Evolutionary conservation across 257 asterid species (phyloP), one percentile per base, ranked within the genome.

Genomic region (Prunella vulgaris): DNA sequence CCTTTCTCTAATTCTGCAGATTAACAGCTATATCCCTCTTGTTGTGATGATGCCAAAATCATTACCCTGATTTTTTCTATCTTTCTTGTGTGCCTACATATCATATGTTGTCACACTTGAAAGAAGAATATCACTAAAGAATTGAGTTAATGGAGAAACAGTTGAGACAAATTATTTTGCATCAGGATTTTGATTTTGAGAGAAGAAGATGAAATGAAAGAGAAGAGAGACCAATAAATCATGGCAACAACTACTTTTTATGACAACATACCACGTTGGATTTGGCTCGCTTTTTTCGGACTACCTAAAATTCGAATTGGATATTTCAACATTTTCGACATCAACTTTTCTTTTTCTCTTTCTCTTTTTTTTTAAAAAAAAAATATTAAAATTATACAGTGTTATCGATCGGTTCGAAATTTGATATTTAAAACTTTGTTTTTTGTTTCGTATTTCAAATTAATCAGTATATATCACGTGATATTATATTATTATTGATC

Each of bases 231-330:
- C n/a, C 65, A 51, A 73, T 74, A 58, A 72, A 74, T 75, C 82
- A 78, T 80, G 87, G 82, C 66, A 58, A 65, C 84, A 77, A 84
- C 92, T 84, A 85, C 86, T 84, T 82, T 74, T 68, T 60, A 83
- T 77, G 79, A 70, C 81, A 71, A 42, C 60, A 79, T 71, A 58
- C 74, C 77, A 81, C 80, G 89, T 74, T 56, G 61, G 64, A 40
- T 68, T 67, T 70, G 27, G 68, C 40, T 81, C 85, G 70, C 59
- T 25, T 46, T 53, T 78, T 35, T 48, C 75, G 80, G 76, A 66
- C 62, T 53, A 30, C 9, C 53, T 46, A 46, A 44, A 44, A 4
- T 44, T 14, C 5, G 9, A 38, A 37, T 42, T 44, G 54, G 7
- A 25, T 33, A 20, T 64, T 2, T 10, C 7, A 24, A 5, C 2